phyloP scores from a whole-genome alignment of 805 yeast species.

The Starmerella davenportii region DNA sequence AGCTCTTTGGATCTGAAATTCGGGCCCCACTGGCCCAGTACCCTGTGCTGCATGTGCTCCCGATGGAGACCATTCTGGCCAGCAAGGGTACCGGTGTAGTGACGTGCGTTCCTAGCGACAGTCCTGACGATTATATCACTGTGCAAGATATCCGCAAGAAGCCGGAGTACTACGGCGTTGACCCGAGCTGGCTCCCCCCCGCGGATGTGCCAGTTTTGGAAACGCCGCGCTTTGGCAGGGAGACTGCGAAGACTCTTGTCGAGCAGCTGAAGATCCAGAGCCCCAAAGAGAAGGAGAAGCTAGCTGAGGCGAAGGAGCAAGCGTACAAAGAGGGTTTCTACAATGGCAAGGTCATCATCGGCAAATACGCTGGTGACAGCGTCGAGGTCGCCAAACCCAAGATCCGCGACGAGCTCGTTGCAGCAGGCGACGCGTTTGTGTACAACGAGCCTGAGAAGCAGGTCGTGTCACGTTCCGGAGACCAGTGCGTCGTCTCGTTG shows the following conservation, averaged over 20 bases:
- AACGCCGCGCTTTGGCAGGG: conserved; percentile 75
- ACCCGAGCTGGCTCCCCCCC: conserved; percentile 62
- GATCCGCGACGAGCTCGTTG: conserved; percentile 67
- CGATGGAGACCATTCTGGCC: conserved; percentile 94
- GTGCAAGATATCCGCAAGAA: conserved; percentile 67
- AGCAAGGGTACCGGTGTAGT: conserved; percentile 98
- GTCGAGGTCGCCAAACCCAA: conserved; percentile 83
- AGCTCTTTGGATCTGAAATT: conserved; percentile 71
- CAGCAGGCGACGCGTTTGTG: conserved; percentile 60
- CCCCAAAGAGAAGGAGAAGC: conserved; percentile 74
- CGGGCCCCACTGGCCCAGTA: conserved; percentile 64
- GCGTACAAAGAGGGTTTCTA: conserved; percentile 96
- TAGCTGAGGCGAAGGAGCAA: conserved; percentile 81
- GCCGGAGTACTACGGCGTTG: conserved; percentile 74
- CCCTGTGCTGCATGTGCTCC: conserved; percentile 61
- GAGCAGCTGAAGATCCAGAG: conserved; percentile 81
- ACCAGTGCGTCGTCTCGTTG: conserved; percentile 84
- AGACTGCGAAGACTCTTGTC: conserved; percentile 68
- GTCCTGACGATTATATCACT: conserved; percentile 92
- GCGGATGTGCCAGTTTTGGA: conserved; percentile 34
- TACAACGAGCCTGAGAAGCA: conserved; percentile 87
- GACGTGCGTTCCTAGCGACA: conserved; percentile 96
- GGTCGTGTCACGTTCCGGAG: conserved; percentile 90
- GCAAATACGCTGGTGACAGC: conserved; percentile 71
- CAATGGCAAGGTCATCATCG: conserved; percentile 64